Evolutionary conservation across 306 rosid genomes (phyloP), one percentile per base, ranked within the genome.

Genomic region (Prunus campanulata): DNA sequence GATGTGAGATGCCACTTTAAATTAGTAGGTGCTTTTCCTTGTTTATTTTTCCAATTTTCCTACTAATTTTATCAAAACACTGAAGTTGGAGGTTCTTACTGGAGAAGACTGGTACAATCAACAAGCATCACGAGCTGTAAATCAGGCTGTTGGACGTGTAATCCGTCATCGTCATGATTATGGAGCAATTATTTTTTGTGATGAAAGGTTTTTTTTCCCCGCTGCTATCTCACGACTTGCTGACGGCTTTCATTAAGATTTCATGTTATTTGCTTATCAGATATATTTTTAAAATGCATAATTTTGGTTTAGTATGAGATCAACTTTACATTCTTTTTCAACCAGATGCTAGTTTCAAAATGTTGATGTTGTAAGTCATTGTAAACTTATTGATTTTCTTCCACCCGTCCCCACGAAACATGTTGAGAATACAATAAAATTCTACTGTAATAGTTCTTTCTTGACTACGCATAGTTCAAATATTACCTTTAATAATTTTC

Each of bases 101-200:
- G 97, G 98, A 83, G 97, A 90, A 59, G 97, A 90, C 60, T 94
- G 98, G 98, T 94, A 94, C 81, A 91, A 84, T 78, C 98, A 94
- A 72, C 98, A 91, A 86, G 98, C 98, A 78, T 86, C 89, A 60
- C 88, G 96, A 79, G 98, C 98, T 59, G 97, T 94, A 83, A 94
- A 94, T 81, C 98, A 94, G 82, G 97, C 98, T 64, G 89, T 94
- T 81, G 98, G 98, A 63, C 98, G 98, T 83, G 97, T 94, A 59
- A 94, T 94, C 79, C 97, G 98, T 71, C 98, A 94, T 77, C 95
- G 97, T 67, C 86, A 91, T 83, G 98, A 94, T 86, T 94, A 94
- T 74, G 98, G 98, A 74, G 98, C 98, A 29, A 94, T 94, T 79
- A 89, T 94, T 77, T 88, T 90, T 65, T 90, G 93, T 74, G 98